Conservation (phyloP, 139 green algal genomes). For the Axilococcus clingmanii region DNA sequence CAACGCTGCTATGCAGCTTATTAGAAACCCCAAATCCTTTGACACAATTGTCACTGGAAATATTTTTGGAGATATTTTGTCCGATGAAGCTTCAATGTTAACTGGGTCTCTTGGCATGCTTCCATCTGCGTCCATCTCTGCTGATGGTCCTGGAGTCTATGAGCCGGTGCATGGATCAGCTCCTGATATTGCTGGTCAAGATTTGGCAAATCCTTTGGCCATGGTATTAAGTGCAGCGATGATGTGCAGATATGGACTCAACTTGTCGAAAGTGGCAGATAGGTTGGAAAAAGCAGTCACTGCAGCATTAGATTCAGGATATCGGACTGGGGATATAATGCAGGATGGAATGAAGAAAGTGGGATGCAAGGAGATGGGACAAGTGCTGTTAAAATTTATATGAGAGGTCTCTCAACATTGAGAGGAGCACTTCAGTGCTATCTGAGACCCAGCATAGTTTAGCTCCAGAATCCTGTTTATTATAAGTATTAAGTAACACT, state of each 20-base stretch:
- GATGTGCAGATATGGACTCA: slow-evolving; percentile 97
- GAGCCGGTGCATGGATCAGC: slow-evolving; percentile 96
- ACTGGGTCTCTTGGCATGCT: slow-evolving; percentile 96
- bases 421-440: no score
- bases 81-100: slow-evolving; percentile 95
- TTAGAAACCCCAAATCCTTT: slow-evolving; percentile 86
- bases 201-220: slow-evolving; percentile 83
- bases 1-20: slow-evolving; percentile 98
- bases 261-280: slow-evolving; percentile 70
- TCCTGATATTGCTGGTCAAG: slow-evolving; percentile 93
- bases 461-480: not conserved
- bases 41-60: slow-evolving; percentile 98
- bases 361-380: slow-evolving; percentile 70
- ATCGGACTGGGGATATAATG: slow-evolving; percentile 87
- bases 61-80: slow-evolving; percentile 99
- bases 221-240: slow-evolving; percentile 96
- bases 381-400: slow-evolving; percentile 53
- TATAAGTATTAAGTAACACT: no score
- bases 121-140: slow-evolving; percentile 87
- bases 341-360: slow-evolving; percentile 64
- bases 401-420: no score
- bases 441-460: not conserved
- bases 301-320: slow-evolving; percentile 69
- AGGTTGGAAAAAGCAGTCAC: slow-evolving; percentile 77
- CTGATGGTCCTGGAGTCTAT: slow-evolving; percentile 82